Evolutionary conservation across 305 asterid genomes (phyloP).

Genomic region (Lippia alba): DNA sequence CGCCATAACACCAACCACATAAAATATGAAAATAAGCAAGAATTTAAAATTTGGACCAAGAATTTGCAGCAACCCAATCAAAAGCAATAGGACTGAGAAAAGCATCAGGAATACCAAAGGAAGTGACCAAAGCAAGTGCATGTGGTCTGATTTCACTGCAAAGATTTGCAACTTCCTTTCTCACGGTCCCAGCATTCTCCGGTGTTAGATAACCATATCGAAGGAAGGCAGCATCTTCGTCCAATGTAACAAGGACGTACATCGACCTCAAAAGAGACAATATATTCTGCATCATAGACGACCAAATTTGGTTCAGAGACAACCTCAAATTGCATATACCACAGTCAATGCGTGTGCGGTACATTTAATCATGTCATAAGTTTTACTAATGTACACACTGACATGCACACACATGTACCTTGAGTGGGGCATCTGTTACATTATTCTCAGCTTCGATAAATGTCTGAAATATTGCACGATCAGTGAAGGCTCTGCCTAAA

Average conservation of each 20-base stretch:
- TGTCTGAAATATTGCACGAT: slow-evolving; percentile 69
- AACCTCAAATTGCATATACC: background rate
- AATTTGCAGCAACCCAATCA: slow-evolving; percentile 91
- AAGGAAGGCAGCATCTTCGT: slow-evolving; percentile 87
- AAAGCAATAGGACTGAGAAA: slow-evolving; percentile 90
- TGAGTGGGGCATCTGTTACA: slow-evolving; percentile 53
- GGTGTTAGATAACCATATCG: slow-evolving; percentile 78
- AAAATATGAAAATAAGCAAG: slow-evolving; percentile 16
- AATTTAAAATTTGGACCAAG: slow-evolving; percentile 55
- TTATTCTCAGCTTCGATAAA: slow-evolving; percentile 73
- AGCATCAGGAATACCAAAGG: slow-evolving; percentile 92
- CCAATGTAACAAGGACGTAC: slow-evolving; percentile 68
- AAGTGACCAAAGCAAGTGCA: slow-evolving; percentile 77
- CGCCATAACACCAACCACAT: background rate
- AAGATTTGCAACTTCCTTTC: slow-evolving; percentile 72
- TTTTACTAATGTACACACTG: background rate
- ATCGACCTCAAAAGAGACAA: slow-evolving; percentile 72
- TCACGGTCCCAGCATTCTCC: slow-evolving; percentile 71
- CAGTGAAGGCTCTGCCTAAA: slow-evolving; percentile 88
- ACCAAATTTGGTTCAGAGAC: background rate
- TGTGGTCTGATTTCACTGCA: slow-evolving; percentile 86
- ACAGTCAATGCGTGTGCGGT: too few relatives aligned
- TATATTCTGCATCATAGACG: slow-evolving; percentile 53
- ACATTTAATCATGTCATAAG: too few relatives aligned
- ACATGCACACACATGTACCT: slow-evolving; percentile 50